Percentiles rank a stretch among this genome's conserved stretches.
phyloP scores from a whole-genome alignment of 495 filamentous ascomycete genomes.

The Penicillium steckii region DNA sequence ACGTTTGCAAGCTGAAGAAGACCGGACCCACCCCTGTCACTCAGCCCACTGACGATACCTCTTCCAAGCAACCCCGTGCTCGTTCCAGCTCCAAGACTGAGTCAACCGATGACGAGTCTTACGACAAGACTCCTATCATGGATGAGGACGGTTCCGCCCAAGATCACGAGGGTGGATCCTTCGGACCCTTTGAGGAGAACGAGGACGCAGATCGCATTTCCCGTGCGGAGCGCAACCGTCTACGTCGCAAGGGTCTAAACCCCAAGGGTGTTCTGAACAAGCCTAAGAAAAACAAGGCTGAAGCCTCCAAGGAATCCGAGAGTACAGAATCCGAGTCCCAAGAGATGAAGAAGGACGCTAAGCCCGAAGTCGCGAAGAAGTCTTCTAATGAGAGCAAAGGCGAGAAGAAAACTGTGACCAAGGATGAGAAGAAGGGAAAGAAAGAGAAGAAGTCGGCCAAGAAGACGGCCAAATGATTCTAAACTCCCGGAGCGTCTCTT shows the following conservation, averaged over 20 bases:
- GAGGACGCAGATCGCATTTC: constrained; percentile 60
- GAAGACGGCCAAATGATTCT: constrained; percentile 39
- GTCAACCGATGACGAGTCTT: constrained; percentile 26
- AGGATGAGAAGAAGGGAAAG: constrained; percentile 26
- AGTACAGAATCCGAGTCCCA: constrained; percentile 6
- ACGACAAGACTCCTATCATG: constrained; percentile 48
- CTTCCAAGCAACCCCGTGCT: constrained; percentile 13
- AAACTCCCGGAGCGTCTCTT: constrained; percentile 20
- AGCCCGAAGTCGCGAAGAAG: constrained; percentile 10
- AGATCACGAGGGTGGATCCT: constrained; percentile 46
- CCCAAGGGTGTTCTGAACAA: constrained; percentile 56
- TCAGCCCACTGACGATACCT: constrained; percentile 36
- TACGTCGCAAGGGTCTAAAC: constrained; percentile 66
- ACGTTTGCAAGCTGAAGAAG: constrained; percentile 97
- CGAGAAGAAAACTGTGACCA: constrained; percentile 17
- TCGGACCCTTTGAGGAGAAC: constrained; percentile 66
- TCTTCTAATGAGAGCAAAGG: constrained; percentile 14
- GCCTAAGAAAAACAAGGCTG: constrained; percentile 31
- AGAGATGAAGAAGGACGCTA: neutral
- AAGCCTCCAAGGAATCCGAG: neutral
- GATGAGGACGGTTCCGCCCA: constrained; percentile 35
- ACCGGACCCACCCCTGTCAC: constrained; percentile 66
- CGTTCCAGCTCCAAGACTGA: constrained; percentile 19
- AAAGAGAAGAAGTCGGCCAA: constrained; percentile 33
- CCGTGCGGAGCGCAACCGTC: constrained; percentile 53